Evolutionary conservation across 2,329 filamentous ascomycete genomes (phyloP), one percentile per base, ranked within the genome.

Genomic region (Curvularia spicifera): DNA sequence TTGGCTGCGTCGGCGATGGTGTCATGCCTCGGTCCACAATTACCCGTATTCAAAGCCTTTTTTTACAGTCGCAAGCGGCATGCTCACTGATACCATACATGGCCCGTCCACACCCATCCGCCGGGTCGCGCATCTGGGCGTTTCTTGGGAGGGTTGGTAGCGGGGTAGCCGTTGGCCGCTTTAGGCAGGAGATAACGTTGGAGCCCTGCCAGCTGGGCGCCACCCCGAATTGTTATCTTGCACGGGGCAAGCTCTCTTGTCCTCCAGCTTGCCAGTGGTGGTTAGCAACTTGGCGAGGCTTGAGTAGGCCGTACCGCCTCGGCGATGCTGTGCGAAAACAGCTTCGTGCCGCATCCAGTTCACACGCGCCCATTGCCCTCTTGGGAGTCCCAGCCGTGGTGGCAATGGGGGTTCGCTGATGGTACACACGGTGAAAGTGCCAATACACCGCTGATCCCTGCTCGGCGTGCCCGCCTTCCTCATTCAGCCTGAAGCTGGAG

Each of bases 341-440:
- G 60, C 57, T 59, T 52, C 56, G 51, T 53, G 49, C 56, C 35
- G 56, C 39, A 53, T 35, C 48, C 26, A 51, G 52, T 53, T 37
- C 52, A 33, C 40, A 49, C 43, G 60, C 53, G 40, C 43, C 56
- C 31, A 50, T 24, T 46, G 31, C 55, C 39, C 20, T 58, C 47
- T 37, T 37, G 56, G 63, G 56, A 37, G 53, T 55, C 55, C 54
- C 54, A 62, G 59, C 60, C 64, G 64, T 58, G 46, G 61, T 67
- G 67, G 67, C 67, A 58, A 63, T 37, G 49, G 35, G 40, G 22
- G 22, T 50, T 59, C 58, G 56, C 60, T 63, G 57, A 58, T 61
- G 65, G 33, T 6, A 46, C 33, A 31, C 18, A 47, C 53, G 1
- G 56, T 56, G 53, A 44, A 48, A 49, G 31, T 51, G 37, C 35